phyloP scores from a whole-genome alignment of 2,329 filamentous ascomycete genomes.

The Coniochaeta sp. region DNA sequence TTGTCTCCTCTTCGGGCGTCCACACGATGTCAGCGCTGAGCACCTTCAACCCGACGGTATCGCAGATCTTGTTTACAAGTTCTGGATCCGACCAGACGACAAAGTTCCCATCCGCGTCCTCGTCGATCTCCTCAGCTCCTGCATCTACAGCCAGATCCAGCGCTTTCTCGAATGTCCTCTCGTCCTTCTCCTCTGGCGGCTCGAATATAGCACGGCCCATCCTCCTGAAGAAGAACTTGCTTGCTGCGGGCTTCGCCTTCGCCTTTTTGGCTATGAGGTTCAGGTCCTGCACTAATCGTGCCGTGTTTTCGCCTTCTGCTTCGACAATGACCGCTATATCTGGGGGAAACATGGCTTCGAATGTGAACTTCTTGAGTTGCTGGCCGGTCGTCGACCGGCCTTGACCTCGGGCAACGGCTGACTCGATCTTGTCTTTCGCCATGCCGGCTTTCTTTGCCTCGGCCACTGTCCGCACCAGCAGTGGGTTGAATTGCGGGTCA shows the following conservation, averaged over 20 bases:
- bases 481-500: constrained; percentile 66
- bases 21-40: constrained; percentile 76
- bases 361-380: constrained; percentile 66
- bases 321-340: constrained; percentile 77
- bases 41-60: constrained; percentile 61
- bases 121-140: constrained; percentile 67
- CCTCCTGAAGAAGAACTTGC: constrained; percentile 78
- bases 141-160: constrained; percentile 80
- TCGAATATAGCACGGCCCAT: constrained; percentile 69
- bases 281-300: constrained; percentile 66
- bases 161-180: constrained; percentile 60
- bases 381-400: constrained; percentile 70
- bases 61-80: constrained; percentile 55
- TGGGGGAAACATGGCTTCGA: constrained; percentile 75
- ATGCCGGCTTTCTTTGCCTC: constrained; percentile 79
- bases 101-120: constrained; percentile 61
- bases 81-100: constrained; percentile 64
- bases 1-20: constrained; percentile 74
- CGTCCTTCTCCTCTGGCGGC: constrained; percentile 19
- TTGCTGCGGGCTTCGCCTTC: constrained; percentile 64
- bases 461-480: constrained; percentile 64
- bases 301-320: constrained; percentile 76
- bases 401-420: constrained; percentile 81
- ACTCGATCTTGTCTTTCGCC: constrained; percentile 77
- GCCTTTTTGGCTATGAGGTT: constrained; percentile 62